phyloP scores from a whole-genome alignment of 2,329 filamentous ascomycete genomes.

The Juglanconis sp. region DNA sequence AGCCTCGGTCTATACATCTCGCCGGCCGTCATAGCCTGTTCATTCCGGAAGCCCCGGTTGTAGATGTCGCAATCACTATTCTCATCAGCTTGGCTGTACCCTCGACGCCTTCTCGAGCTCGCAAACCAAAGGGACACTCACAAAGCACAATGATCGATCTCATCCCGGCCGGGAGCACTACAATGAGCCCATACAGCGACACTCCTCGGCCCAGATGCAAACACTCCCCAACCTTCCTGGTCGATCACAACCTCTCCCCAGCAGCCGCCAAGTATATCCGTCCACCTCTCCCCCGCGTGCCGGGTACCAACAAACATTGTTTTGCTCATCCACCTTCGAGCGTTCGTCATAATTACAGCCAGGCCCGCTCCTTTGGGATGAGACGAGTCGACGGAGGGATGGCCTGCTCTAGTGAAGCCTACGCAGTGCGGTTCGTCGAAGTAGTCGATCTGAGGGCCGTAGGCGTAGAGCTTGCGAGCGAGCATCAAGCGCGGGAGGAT shows the following conservation, averaged over 20 bases:
- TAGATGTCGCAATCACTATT: slow-evolving; percentile 11
- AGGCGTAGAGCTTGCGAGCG: slow-evolving; percentile 63
- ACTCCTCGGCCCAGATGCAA: slow-evolving; percentile 51
- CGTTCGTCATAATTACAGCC: slow-evolving; percentile 55
- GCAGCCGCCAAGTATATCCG: slow-evolving; percentile 56
- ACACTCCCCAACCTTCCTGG: slow-evolving; percentile 54
- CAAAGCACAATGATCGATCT: slow-evolving; percentile 8
- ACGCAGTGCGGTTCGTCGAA: slow-evolving; percentile 59
- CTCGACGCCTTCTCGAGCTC: neutral
- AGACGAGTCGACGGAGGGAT: slow-evolving; percentile 28
- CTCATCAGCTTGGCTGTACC: neutral
- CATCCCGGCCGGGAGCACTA: slow-evolving; percentile 9
- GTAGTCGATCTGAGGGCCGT: slow-evolving; percentile 62
- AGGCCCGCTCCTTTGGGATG: slow-evolving; percentile 49
- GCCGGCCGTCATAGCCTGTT: neutral
- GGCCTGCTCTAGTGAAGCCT: slow-evolving; percentile 53
- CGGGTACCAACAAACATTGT: slow-evolving; percentile 59
- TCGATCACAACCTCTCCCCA: slow-evolving; percentile 56
- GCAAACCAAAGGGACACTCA: slow-evolving; percentile 15
- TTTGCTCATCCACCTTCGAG: slow-evolving; percentile 41
- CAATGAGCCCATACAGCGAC: slow-evolving; percentile 60
- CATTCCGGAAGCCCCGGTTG: neutral
- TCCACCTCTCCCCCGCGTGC: slow-evolving; percentile 61
- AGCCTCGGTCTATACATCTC: neutral
- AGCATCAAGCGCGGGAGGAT: slow-evolving; percentile 58